phyloP scores from a whole-genome alignment of 305 asterid genomes.

The Fraxinus ornus region DNA sequence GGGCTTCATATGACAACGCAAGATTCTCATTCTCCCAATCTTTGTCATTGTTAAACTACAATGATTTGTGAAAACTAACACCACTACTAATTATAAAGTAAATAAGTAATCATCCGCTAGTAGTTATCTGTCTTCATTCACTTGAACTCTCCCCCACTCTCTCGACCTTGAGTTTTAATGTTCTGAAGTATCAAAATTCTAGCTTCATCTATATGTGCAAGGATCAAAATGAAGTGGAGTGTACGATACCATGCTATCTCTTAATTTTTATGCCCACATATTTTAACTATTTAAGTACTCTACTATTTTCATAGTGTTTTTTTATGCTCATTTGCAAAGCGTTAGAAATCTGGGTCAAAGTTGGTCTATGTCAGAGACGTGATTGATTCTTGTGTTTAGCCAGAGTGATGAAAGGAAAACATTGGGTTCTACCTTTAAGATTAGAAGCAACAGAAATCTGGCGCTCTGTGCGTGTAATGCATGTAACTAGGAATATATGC shows the following conservation, averaged over 20 bases:
- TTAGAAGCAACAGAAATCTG: background rate
- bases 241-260: background rate
- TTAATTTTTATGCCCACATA: background rate
- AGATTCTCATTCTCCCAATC: background rate
- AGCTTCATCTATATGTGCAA: background rate
- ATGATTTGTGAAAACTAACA: background rate
- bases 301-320: background rate
- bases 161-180: background rate
- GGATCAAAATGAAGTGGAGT: background rate
- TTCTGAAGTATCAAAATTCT: background rate
- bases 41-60: background rate
- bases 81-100: background rate
- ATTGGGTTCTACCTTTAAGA: background rate
- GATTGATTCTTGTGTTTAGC: background rate
- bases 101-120: background rate
- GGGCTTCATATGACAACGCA: background rate
- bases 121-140: background rate
- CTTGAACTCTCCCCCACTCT: background rate
- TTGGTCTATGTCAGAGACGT: background rate
- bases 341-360: background rate
- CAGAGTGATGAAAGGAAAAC: background rate
- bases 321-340: background rate
- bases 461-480: background rate
- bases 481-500: background rate
- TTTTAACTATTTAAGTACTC: background rate